Evolutionary conservation across 2,329 filamentous ascomycete genomes (phyloP), one percentile per base, ranked within the genome.

Genomic region (Raffaelea ambrosiae): DNA sequence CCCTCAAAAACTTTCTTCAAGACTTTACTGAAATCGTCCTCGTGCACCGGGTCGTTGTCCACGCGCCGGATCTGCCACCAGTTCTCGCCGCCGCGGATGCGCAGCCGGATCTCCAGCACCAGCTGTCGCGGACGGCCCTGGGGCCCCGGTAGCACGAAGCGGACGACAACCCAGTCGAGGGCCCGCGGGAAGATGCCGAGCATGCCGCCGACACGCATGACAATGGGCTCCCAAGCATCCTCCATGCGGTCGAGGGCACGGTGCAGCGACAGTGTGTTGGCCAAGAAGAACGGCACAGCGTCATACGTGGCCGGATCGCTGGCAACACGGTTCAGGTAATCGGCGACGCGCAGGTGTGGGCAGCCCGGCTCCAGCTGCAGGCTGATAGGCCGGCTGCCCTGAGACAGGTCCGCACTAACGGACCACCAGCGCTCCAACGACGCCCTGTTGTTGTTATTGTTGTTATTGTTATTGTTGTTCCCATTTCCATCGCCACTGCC

Each of bases 281-380:
- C 72, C 23, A 86, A 66, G 58, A 68, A 81, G 51, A 63, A 66
- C 56, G 69, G 80, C 63, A 70, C 75, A 56, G 57, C 73, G 56
- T 63, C 73, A 59, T 68, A 86, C 56, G 60, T 74, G 46, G 61
- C 68, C 36, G 71, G 60, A 38, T 71, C 67, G 58, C 84, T 84
- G 51, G 82, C 73, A 8, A 82, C 66, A 3, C 66, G 68, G 46
- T 72, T 73, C 50, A 88, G 68, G 40, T 77, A 67, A 53, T 82
- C 77, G 19, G 73, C 65, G 13, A 85, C 72, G 18, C 81, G 75
- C 40, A 83, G 66, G 57, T 89, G 85, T 2, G 86, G 85, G 56
- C 86, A 88, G 13, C 70, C 71, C 14, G 68, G 66, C 38, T 82
- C 73, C 19, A 91, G 68, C 22, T 69, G 65, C 23, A 93, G 67